Percentiles rank a stretch among this genome's conserved stretches.
Conservation (phyloP, 805 yeast species). For the Saccharomyces paradoxus region DNA sequence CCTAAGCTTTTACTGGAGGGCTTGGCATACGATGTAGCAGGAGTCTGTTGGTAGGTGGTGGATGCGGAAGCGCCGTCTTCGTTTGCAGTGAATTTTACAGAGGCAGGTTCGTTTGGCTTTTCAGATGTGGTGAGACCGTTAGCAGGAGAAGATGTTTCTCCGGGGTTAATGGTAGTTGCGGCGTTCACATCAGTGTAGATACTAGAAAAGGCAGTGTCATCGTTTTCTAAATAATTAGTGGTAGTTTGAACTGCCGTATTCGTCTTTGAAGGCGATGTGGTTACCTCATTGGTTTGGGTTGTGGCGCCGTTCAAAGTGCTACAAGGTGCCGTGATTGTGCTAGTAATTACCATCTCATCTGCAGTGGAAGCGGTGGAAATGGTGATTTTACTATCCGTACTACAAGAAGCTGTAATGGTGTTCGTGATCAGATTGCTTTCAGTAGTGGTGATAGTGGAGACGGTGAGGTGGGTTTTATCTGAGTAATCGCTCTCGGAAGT, state of each 20-base stretch:
- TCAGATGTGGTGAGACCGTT: background rate
- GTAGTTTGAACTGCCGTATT: background rate
- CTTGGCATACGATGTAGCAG: background rate
- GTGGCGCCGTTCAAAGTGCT: background rate
- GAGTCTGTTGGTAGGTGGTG: background rate
- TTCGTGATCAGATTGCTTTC: background rate
- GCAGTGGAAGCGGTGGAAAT: background rate
- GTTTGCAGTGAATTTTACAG: background rate
- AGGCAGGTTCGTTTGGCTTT: background rate
- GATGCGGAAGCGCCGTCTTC: background rate
- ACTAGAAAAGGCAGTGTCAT: background rate
- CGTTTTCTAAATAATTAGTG: background rate
- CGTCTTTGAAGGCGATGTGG: background rate
- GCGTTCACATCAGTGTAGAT: background rate
- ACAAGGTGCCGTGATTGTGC: background rate
- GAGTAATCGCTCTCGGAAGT: background rate
- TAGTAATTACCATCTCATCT: background rate
- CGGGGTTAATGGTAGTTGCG: background rate
- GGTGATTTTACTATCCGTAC: background rate
- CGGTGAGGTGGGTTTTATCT: background rate
- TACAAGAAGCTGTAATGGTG: background rate
- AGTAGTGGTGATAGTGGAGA: background rate
- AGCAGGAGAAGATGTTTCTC: background rate
- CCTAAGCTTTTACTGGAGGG: background rate
- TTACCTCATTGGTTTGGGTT: background rate